phyloP scores from a whole-genome alignment of 371 early-diverging fungal species.

The Batrachochytrium dendrobatidis region DNA sequence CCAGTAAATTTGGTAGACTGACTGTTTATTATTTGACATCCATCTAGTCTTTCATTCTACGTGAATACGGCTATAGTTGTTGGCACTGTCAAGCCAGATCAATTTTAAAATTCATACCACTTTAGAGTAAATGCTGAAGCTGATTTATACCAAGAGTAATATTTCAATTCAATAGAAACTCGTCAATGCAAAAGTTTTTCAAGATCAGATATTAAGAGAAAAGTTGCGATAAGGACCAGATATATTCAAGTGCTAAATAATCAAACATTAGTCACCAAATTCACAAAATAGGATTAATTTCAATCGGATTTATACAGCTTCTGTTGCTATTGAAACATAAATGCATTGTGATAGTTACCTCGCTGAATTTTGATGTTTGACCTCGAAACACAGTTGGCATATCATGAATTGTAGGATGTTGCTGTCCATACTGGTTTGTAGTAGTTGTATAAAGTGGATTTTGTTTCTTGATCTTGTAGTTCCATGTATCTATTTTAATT shows the following conservation, averaged over 20 bases:
- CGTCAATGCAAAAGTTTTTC: too few relatives aligned
- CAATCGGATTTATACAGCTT: not conserved
- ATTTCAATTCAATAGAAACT: too few relatives aligned
- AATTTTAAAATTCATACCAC: too few relatives aligned
- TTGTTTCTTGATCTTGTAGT: slow-evolving; percentile 25
- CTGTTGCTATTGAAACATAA: not conserved
- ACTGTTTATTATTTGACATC: too few relatives aligned
- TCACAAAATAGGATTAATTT: not conserved
- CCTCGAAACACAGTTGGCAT: slow-evolving; percentile 38
- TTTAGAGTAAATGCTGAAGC: too few relatives aligned
- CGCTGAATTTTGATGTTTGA: slow-evolving; percentile 28
- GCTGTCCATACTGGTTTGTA: slow-evolving; percentile 25
- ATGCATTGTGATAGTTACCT: slow-evolving; percentile 22
- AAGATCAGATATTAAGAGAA: slow-evolving; percentile 23
- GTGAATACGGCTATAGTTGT: too few relatives aligned
- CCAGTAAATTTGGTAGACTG: too few relatives aligned
- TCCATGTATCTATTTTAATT: slow-evolving; percentile 24
- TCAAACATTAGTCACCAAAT: not conserved
- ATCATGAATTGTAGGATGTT: slow-evolving; percentile 32
- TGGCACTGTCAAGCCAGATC: too few relatives aligned
- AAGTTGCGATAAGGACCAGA: slow-evolving; percentile 36
- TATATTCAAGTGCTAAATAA: slow-evolving; percentile 24
- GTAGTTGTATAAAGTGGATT: slow-evolving; percentile 36
- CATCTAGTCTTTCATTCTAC: too few relatives aligned
- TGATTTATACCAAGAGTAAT: too few relatives aligned